Conservation (phyloP, 176 grass and related monocot genomes). For the Oryza coarctata region DNA sequence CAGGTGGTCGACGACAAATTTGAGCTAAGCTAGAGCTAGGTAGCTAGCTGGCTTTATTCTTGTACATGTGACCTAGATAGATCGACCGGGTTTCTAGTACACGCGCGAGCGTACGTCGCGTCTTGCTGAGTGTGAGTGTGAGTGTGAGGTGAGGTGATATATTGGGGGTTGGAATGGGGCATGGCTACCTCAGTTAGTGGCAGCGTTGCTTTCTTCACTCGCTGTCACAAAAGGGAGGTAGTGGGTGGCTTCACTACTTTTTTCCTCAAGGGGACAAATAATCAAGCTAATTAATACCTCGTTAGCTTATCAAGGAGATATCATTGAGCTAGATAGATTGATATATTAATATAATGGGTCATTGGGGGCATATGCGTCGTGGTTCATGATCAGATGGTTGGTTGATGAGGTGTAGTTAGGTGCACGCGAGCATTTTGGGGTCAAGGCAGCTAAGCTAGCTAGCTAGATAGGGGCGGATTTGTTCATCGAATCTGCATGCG, state of each 20-base stretch:
- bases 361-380: not conserved
- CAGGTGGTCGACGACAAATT: not conserved
- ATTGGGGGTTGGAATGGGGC: conserved; percentile 37
- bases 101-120: no score
- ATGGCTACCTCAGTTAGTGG: conserved; percentile 8
- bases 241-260: conserved; percentile 16
- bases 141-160: not conserved
- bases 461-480: not conserved
- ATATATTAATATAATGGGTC: not conserved
- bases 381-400: not conserved
- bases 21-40: not conserved
- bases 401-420: not conserved
- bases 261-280: not conserved
- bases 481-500: not conserved
- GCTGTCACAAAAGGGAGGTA: conserved; percentile 36
- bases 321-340: not conserved
- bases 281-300: not conserved
- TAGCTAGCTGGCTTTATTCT: no score
- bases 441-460: not conserved
- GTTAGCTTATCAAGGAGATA: not conserved
- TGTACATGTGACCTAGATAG: no score
- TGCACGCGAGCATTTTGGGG: not conserved
- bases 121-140: no score
- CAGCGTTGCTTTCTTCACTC: conserved; percentile 39
- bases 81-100: not conserved